phyloP scores from a whole-genome alignment of 1,284 basidiomycete species.

The Rhodotorula sp. region DNA sequence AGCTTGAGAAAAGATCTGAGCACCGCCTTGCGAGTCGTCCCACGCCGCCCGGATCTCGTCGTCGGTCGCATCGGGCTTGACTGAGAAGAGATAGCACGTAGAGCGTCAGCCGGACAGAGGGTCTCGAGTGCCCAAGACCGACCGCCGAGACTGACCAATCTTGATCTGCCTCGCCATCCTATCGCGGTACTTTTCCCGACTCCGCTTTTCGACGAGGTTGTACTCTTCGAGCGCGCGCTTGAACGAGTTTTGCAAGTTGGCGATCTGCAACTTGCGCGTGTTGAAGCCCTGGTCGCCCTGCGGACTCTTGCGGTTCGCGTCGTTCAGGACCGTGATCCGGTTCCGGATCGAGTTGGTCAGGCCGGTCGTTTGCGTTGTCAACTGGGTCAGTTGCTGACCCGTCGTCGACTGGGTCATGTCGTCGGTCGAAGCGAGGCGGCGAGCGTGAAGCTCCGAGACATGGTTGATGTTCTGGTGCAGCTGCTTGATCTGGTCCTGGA shows the following conservation, averaged over 20 bases:
- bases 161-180: slow-evolving; percentile 93
- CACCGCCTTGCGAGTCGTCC: slow-evolving; percentile 69
- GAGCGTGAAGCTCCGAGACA: slow-evolving; percentile 41
- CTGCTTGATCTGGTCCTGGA: slow-evolving; percentile 41
- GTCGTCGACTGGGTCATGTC: slow-evolving; percentile 40
- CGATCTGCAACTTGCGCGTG: slow-evolving; percentile 43
- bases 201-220: slow-evolving; percentile 89
- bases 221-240: slow-evolving; percentile 56
- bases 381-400: slow-evolving; percentile 35
- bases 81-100: slow-evolving; percentile 45
- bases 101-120: not conserved
- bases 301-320: slow-evolving; percentile 37
- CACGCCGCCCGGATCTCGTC: slow-evolving; percentile 73
- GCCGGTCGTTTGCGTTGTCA: slow-evolving; percentile 40
- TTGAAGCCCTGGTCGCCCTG: slow-evolving; percentile 41
- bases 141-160: slow-evolving; percentile 57
- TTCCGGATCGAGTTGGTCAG: slow-evolving; percentile 44
- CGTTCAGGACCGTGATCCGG: slow-evolving; percentile 44
- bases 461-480: slow-evolving; percentile 42
- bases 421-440: slow-evolving; percentile 43
- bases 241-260: slow-evolving; percentile 47
- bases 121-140: not conserved
- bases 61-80: slow-evolving; percentile 84
- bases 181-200: slow-evolving; percentile 88
- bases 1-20: slow-evolving; percentile 82